Percentiles rank a stretch among this genome's conserved stretches.
These are phyloP conservation scores for Phytophthora foliorum DNA, from an alignment of 352 stramenopile genomes.

Conservation along the genomic window DNA sequence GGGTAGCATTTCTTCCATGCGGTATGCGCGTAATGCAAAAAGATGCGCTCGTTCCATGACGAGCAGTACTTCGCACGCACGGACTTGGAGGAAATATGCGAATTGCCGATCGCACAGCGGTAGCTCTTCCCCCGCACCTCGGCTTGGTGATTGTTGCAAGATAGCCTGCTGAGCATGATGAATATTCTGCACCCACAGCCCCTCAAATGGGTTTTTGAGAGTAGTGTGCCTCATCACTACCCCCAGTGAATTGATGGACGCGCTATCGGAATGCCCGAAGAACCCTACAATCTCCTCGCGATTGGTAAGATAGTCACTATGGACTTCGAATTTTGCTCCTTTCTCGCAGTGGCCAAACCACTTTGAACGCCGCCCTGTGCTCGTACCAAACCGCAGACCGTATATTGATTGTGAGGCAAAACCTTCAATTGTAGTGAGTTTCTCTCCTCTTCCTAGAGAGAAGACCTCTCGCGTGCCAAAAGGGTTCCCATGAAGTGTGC, in stretches of 20 bases:
- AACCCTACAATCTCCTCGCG: constrained; percentile 80
- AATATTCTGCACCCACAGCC: constrained; percentile 68
- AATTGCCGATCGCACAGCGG: constrained; percentile 76
- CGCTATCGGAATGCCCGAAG: constrained; percentile 69
- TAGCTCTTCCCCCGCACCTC: constrained; percentile 33
- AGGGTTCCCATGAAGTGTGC: constrained; percentile 69
- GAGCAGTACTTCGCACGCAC: constrained; percentile 69
- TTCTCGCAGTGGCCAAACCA: constrained; percentile 85
- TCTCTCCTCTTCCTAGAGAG: constrained; percentile 59
- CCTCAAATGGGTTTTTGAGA: constrained; percentile 82
- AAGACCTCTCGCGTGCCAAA: constrained; percentile 80
- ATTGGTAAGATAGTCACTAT: constrained; percentile 54
- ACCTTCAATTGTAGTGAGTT: constrained; percentile 70
- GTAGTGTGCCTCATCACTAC: constrained; percentile 74
- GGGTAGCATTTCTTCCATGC: constrained; percentile 41
- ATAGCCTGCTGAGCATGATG: constrained; percentile 17
- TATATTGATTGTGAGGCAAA: constrained; percentile 83
- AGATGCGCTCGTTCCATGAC: constrained; percentile 69
- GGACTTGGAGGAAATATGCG: constrained; percentile 85
- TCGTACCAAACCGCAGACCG: constrained; percentile 72
- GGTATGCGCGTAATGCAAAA: constrained; percentile 64
- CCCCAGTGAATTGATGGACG: constrained; percentile 75
- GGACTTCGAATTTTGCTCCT: constrained; percentile 71
- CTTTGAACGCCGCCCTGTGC: constrained; percentile 62
- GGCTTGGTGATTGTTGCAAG: constrained; percentile 18